Conservation (phyloP, 2,329 filamentous ascomycete genomes). For the Sclerotinia spermophila region DNA sequence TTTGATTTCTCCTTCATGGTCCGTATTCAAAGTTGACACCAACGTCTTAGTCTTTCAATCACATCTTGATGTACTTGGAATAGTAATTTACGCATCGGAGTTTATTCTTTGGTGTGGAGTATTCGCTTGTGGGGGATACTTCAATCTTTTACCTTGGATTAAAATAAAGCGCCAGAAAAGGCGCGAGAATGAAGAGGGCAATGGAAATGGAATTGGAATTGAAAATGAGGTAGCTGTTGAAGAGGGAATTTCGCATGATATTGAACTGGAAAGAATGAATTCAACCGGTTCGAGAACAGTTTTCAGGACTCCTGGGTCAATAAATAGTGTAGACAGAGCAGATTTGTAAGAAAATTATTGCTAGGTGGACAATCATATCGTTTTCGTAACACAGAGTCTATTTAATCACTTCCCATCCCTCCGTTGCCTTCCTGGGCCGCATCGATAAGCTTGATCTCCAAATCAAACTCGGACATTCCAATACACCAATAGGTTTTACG, state of each 20-base stretch:
- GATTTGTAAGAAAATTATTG: not conserved
- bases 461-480: constrained; percentile 20
- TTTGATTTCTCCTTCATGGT: constrained; percentile 11
- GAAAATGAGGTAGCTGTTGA: not conserved
- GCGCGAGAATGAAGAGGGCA: not conserved
- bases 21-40: not conserved
- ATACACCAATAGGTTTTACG: constrained; percentile 25
- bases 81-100: constrained; percentile 65
- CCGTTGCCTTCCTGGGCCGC: not conserved
- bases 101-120: constrained; percentile 64
- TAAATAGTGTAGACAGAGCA: not conserved
- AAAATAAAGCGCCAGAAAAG: constrained; percentile 36
- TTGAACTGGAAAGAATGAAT: constrained; percentile 47
- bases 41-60: constrained; percentile 50
- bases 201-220: constrained; percentile 14
- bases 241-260: constrained; percentile 25
- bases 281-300: constrained; percentile 56
- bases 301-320: constrained; percentile 52
- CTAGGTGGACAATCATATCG: not conserved
- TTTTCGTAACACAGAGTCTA: not conserved
- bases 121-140: constrained; percentile 62
- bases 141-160: constrained; percentile 59
- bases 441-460: not conserved
- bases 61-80: constrained; percentile 55
- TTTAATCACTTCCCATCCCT: not conserved